Conservation (phyloP, 257 asterid species). For the Solanum commersonii region DNA sequence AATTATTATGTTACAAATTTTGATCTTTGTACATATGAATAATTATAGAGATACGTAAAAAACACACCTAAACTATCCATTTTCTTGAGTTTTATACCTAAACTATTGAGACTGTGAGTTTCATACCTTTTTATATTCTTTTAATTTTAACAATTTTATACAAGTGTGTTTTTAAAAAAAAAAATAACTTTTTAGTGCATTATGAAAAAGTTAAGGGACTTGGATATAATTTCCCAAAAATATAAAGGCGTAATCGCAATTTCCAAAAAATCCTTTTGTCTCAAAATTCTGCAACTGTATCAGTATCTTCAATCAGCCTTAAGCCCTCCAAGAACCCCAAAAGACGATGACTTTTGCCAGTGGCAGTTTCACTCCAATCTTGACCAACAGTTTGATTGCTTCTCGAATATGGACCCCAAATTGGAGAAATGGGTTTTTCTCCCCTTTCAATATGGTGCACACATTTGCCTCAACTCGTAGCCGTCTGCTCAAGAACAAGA, state of each 20-base stretch:
- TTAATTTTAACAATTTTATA: background rate
- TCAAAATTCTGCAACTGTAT: background rate
- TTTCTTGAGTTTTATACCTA: too few species aligned
- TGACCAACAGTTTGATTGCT: conserved; percentile 14
- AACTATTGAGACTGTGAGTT: too few species aligned
- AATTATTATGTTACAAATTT: background rate
- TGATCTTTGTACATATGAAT: background rate
- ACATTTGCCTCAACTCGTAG: conserved; percentile 16
- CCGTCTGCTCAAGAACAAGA: conserved; percentile 9
- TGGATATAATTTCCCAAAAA: background rate
- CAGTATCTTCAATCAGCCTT: background rate
- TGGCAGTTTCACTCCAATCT: conserved; percentile 21
- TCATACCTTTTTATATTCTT: background rate
- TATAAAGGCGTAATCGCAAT: background rate
- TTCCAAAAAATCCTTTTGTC: background rate
- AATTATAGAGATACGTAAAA: background rate
- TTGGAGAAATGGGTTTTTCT: conserved; percentile 21
- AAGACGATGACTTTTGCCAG: conserved; percentile 21
- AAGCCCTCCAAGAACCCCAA: conserved; percentile 3
- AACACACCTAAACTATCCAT: too few species aligned
- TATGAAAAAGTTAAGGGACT: background rate
- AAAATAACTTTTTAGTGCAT: background rate
- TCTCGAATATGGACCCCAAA: conserved; percentile 27
- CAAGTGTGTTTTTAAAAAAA: background rate
- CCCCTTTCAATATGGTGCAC: conserved; percentile 21